Base-by-base conservation (phyloP, 2,329 filamentous ascomycete species). In the Amauroascus verrucosus region DNA sequence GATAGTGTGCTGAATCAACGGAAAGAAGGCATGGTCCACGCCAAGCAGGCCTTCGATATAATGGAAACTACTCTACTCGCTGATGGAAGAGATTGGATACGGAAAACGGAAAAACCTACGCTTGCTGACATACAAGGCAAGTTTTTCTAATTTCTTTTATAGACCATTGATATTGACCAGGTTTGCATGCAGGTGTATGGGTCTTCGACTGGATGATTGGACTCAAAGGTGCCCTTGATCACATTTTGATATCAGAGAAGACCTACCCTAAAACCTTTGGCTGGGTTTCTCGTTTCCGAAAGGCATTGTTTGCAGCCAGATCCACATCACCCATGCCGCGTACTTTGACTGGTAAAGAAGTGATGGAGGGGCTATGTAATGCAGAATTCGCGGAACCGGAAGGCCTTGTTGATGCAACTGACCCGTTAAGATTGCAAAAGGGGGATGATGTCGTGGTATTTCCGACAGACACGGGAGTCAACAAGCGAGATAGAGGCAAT, bases 1-100 rank as follows among this genome's bases (percentile, higher is more conserved):
- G 70, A 71, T 20, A 61, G 56, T 11, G 65, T 73, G 53, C 65
- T 68, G 41, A 63, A 60, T 59, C 70, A 74, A 33, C 67, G 78
- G 18, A 76, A 78, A 0, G 81, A 83, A 59, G 79, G 79, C 3
- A 60, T 85, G 30, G 71, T 72, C 43, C 75, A 80, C 57, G 64
- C 86, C 32, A 69, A 74, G 20, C 69, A 73, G 43, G 73, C 70
- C 2, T 79, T 86, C 58, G 72, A 73, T 35, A 63, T 83, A 41
- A 64, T 87, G 1, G 85, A 89, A 69, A 73, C 68, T 1, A 78
- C 76, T 0, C 64, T 87, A 51, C 71, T 89, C 4, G 77, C 73
- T 0, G 84, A 88, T 67, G 82, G 80, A n/a, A 73, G 83, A 52
- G 64, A 76, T 2, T 88, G 83, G 84, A 67, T 88, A 7, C 67